Evolutionary conservation across 1,284 basidiomycete genomes (phyloP).

Genomic region (Schizophyllum commune): DNA sequence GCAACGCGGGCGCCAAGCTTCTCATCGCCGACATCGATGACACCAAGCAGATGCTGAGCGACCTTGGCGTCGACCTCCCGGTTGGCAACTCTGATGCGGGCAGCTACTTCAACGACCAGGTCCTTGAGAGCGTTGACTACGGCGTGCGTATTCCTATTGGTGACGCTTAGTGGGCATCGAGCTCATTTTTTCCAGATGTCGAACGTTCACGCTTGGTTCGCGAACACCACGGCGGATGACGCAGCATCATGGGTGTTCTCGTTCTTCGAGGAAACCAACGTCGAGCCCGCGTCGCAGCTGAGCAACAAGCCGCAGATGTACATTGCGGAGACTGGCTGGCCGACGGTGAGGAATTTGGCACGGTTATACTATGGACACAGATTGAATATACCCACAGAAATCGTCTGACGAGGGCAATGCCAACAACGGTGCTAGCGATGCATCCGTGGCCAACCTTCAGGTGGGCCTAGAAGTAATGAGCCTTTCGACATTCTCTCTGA

Average conservation of each 20-base stretch:
- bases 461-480: constrained; percentile 18
- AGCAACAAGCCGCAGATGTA: constrained; percentile 71
- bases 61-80: constrained; percentile 40
- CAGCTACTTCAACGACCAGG: constrained; percentile 54
- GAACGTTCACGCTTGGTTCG: constrained; percentile 87
- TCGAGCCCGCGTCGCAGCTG: constrained; percentile 39
- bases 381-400: constrained; percentile 28
- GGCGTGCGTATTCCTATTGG: constrained; percentile 35
- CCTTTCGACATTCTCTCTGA: constrained; percentile 4
- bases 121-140: constrained; percentile 59
- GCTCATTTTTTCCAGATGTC: constrained; percentile 40
- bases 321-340: constrained; percentile 95
- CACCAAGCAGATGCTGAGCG: constrained; percentile 41
- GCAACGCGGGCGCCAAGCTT: constrained; percentile 30
- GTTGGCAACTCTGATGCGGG: constrained; percentile 80
- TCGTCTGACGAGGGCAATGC: constrained; percentile 48
- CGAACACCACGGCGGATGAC: constrained; percentile 58
- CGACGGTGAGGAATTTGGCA: constrained; percentile 43
- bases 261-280: constrained; percentile 47
- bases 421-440: constrained; percentile 60
- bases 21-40: constrained; percentile 26
- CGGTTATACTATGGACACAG: background rate
- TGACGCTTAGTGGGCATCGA: too few relatives aligned
- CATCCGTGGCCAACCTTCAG: constrained; percentile 65
- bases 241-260: constrained; percentile 52